Evolutionary conservation across 108 stramenopile species (phyloP).

Genomic region (Bacterosira constricta): DNA sequence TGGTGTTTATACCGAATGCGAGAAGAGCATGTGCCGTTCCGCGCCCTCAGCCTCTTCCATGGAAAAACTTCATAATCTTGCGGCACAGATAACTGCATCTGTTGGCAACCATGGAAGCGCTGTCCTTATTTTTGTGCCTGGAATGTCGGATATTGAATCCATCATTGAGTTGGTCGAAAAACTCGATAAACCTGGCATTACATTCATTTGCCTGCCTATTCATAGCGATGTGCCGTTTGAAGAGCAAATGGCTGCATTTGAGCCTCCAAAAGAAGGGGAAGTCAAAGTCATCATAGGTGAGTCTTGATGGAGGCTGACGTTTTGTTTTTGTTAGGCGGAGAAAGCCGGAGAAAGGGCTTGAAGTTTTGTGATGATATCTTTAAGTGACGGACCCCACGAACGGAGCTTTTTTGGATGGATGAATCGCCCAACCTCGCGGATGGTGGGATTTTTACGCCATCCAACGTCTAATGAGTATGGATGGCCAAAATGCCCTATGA

Average conservation of each 20-base stretch:
- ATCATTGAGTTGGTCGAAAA: constrained; percentile 80
- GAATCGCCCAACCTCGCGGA: too few species aligned
- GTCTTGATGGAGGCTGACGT: too few species aligned
- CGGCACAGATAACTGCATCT: constrained; percentile 49
- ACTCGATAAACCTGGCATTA: constrained; percentile 47
- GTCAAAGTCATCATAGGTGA: constrained; percentile 92
- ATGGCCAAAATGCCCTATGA: too few species aligned
- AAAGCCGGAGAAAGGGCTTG: too few species aligned
- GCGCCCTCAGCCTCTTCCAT: constrained; percentile 52
- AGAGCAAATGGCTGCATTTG: constrained; percentile 91
- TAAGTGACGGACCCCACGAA: too few species aligned
- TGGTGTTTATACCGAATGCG: constrained; percentile 53
- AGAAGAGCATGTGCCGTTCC: constrained; percentile 49
- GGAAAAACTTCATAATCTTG: constrained; percentile 53
- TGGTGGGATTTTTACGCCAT: too few species aligned
- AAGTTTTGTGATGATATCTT: too few species aligned
- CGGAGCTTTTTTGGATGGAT: too few species aligned
- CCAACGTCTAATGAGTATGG: too few species aligned
- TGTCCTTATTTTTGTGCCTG: constrained; percentile 96
- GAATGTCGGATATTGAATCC: constrained; percentile 92
- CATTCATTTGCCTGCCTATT: constrained; percentile 81
- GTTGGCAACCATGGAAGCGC: constrained; percentile 75
- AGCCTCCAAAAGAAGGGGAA: constrained; percentile 58
- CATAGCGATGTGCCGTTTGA: constrained; percentile 92
- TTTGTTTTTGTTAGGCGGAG: too few species aligned